Base-by-base conservation (phyloP, 2,329 filamentous ascomycete genomes). In the Botrytis porri region DNA sequence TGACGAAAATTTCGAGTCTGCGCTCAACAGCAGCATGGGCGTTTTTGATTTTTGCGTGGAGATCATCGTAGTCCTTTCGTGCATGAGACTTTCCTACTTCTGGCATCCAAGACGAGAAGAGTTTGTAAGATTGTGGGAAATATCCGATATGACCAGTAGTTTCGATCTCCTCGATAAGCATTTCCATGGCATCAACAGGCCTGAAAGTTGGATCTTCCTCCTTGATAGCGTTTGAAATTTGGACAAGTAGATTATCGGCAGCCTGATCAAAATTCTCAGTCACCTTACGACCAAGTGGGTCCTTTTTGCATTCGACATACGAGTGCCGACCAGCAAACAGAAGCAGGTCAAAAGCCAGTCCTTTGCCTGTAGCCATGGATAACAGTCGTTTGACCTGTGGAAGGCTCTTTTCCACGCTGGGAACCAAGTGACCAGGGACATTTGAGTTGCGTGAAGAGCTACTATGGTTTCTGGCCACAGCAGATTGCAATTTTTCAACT, bases 101-200 rank as follows among this genome's bases (percentile, higher is more conserved):
- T 62, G 67, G 67, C 67, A 70, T 61, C 67, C 67, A 70, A 45
- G 25, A 29, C 6, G 22, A 43, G 32, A 70, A 61, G 10, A 70
- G 32, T 7, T 70, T n/a, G 35, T 70, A 70, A 18, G 57, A 60
- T 48, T 61, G 37, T 3, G 37, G 29, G 25, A 70, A 70, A 29
- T 48, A 70, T 59, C 39, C 37, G 5, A 14, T 20, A 12, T 61
- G 16, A 14, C 22, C 29, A 4, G 37, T 59, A 22, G 39, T 45
- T 29, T 70, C 57, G 35, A 70, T 61, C 29, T 70, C 67, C 1
- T 70, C 67, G 3, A 25, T 12, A n/a, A 70, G 67, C 39, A 70
- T 70, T 45, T 45, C 67, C 67, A 61, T 60, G 25, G 51, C 67
- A 12, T 35, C 16, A 20, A 37, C 39, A 10, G 67, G 67, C 35